Conservation (phyloP, 352 stramenopile species). For the Detonula confervacea region DNA sequence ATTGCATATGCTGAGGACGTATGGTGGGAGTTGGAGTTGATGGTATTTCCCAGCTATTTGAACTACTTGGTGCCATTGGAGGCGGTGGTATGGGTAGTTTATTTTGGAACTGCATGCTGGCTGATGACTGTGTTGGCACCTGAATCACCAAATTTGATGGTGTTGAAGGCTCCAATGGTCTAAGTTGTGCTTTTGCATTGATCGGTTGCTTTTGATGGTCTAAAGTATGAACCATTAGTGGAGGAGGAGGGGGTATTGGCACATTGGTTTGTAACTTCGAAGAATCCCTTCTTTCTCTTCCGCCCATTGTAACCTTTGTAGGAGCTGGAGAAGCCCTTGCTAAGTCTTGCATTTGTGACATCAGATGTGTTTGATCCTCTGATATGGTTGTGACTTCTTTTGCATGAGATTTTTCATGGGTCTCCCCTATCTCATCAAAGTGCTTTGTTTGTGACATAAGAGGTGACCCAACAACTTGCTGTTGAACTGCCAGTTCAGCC, state of each 20-base stretch:
- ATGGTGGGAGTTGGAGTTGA: not conserved
- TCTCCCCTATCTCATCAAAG: not conserved
- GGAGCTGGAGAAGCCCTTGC: slow-evolving; percentile 34
- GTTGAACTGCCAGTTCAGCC: not conserved
- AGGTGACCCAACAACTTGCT: not conserved
- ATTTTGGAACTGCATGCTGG: not conserved
- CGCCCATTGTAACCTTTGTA: slow-evolving; percentile 36
- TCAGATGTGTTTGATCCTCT: slow-evolving; percentile 3
- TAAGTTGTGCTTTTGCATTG: not conserved
- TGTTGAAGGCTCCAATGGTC: slow-evolving; percentile 8
- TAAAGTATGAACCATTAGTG: too few relatives aligned
- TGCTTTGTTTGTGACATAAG: not conserved
- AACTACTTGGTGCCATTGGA: slow-evolving; percentile 1
- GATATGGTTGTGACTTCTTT: not conserved
- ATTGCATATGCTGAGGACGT: not conserved
- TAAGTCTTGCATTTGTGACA: slow-evolving; percentile 39
- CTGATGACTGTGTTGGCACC: slow-evolving; percentile 10
- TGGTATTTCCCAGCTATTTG: not conserved
- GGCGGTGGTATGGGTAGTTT: slow-evolving; percentile 8
- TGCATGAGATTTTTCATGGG: not conserved
- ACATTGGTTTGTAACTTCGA: slow-evolving; percentile 8
- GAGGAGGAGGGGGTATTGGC: not conserved
- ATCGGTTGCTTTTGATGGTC: not conserved
- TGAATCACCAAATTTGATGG: slow-evolving; percentile 27
- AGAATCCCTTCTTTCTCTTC: not conserved